Conservation (phyloP, 768 basidiomycete species). For the Hysterangium stoloniferum region DNA sequence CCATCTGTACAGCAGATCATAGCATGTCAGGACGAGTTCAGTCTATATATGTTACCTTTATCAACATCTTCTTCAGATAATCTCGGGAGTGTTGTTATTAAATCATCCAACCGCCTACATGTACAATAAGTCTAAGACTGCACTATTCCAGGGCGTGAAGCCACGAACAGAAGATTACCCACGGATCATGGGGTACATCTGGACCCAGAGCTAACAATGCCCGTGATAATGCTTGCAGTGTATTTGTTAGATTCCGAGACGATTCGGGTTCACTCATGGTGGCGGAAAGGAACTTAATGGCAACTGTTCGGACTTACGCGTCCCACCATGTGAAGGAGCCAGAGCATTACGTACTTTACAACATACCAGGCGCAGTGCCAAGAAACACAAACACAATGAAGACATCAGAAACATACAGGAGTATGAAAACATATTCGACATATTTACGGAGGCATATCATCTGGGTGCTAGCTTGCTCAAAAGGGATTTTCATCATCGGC, state of each 20-base stretch:
- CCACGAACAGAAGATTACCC: not conserved
- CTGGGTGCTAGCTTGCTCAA: slow-evolving; percentile 23
- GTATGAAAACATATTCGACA: not conserved
- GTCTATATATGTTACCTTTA: not conserved
- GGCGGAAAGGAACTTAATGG: not conserved
- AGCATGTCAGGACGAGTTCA: slow-evolving; percentile 28
- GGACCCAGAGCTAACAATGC: slow-evolving; percentile 6
- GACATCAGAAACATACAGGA: not conserved
- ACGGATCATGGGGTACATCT: slow-evolving; percentile 7
- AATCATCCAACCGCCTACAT: slow-evolving; percentile 21
- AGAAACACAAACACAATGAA: not conserved
- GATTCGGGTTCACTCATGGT: slow-evolving; percentile 11
- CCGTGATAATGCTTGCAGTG: slow-evolving; percentile 6
- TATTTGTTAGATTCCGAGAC: not conserved
- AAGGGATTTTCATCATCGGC: slow-evolving; percentile 66
- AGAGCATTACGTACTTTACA: not conserved
- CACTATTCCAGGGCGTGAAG: too few relatives aligned
- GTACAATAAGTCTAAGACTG: not conserved
- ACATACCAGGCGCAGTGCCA: not conserved
- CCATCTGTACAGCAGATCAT: slow-evolving; percentile 39
- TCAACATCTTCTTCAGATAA: slow-evolving; percentile 43
- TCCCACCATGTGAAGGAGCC: not conserved
- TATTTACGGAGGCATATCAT: not conserved
- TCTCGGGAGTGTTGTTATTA: slow-evolving; percentile 40
- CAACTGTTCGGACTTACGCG: not conserved